A percentile compares a stretch with the other conserved stretches of the same genome.
These are phyloP conservation scores for Epichloe sibirici DNA, from an alignment of 2,329 filamentous ascomycete genomes.

Conservation along the genomic window DNA sequence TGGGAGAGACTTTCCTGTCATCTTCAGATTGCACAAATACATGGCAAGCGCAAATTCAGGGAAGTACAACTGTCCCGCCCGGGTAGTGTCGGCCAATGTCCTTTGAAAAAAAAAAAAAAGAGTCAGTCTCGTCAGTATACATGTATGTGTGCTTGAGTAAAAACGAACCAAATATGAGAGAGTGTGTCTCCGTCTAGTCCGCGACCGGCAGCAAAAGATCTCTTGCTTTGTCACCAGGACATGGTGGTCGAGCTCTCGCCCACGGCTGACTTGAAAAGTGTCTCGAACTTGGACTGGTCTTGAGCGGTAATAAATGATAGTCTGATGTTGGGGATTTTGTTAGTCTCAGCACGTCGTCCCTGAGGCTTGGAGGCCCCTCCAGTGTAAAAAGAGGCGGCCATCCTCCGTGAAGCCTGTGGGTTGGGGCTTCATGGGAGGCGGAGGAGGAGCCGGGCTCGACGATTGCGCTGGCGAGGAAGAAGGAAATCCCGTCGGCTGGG, in stretches of 20 bases:
- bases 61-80: slow-evolving; percentile 90
- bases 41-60: slow-evolving; percentile 95
- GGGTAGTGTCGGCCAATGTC: slow-evolving; percentile 89
- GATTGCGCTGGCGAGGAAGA: slow-evolving; percentile 37
- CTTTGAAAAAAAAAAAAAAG: slow-evolving; percentile 30
- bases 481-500: slow-evolving; percentile 31
- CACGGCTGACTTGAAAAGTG: slow-evolving; percentile 89
- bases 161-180: slow-evolving; percentile 75
- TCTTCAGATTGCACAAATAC: slow-evolving; percentile 92
- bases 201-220: slow-evolving; percentile 81
- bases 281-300: slow-evolving; percentile 95
- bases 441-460: slow-evolving; percentile 35
- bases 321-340: slow-evolving; percentile 85
- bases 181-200: slow-evolving; percentile 78
- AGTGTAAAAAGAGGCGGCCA: slow-evolving; percentile 54
- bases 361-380: slow-evolving; percentile 32
- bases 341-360: slow-evolving; percentile 35
- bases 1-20: slow-evolving; percentile 78
- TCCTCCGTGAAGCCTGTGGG: slow-evolving; percentile 51
- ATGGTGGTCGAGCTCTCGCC: slow-evolving; percentile 74
- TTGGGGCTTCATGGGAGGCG: slow-evolving; percentile 53
- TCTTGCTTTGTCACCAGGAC: slow-evolving; percentile 83
- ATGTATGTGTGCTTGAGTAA: background rate
- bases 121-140: background rate
- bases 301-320: slow-evolving; percentile 91